These are phyloP conservation scores for Podospora comata DNA, from an alignment of 495 filamentous ascomycete species.

Conservation along the genomic window DNA sequence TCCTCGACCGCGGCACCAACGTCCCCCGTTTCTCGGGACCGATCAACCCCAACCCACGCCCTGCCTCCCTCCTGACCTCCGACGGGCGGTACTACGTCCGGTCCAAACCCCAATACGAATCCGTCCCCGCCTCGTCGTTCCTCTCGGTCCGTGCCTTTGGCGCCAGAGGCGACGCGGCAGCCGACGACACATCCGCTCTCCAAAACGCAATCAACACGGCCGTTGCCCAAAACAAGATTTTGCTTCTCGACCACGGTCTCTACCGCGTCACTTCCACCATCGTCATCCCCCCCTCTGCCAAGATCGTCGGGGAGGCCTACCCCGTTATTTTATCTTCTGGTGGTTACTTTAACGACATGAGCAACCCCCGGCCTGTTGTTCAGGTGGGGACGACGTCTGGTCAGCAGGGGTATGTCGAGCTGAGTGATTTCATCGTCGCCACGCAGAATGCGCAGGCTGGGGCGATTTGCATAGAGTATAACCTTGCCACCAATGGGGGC, in stretches of 20 bases:
- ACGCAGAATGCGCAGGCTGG: constrained; percentile 67
- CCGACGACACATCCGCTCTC: constrained; percentile 66
- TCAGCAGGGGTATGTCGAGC: constrained; percentile 71
- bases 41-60: constrained; percentile 41
- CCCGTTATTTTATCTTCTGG: constrained; percentile 83
- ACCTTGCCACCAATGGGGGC: constrained; percentile 55
- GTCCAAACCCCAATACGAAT: constrained; percentile 60
- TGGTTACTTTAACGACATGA: constrained; percentile 62
- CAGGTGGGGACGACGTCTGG: constrained; percentile 72
- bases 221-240: constrained; percentile 58
- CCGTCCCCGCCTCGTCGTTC: constrained; percentile 50
- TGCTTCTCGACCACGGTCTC: constrained; percentile 59
- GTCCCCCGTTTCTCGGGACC: constrained; percentile 24
- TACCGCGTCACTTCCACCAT: constrained; percentile 65
- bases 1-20: constrained; percentile 37
- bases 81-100: constrained; percentile 48
- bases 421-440: constrained; percentile 72
- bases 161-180: constrained; percentile 65
- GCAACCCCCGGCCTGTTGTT: constrained; percentile 65
- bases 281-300: constrained; percentile 55
- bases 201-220: constrained; percentile 56
- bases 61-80: constrained; percentile 35
- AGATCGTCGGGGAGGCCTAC: constrained; percentile 84
- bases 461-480: constrained; percentile 73
- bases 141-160: constrained; percentile 62